Conservation (phyloP, 768 basidiomycete genomes). For the Suillus subalutaceus region DNA sequence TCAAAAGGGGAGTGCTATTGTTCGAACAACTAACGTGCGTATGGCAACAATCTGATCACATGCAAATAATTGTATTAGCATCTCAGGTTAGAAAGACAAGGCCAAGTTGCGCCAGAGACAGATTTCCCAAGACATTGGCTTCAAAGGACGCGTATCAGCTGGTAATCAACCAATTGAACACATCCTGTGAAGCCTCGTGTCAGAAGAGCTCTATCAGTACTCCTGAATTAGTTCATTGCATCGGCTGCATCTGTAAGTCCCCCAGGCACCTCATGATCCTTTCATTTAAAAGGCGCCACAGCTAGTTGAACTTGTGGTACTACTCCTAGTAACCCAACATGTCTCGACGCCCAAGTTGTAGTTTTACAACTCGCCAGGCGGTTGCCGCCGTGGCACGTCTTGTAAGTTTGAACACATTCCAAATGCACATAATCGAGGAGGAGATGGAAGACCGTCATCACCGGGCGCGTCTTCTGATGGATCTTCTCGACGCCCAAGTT, state of each 20-base stretch:
- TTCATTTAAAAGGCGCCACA: constrained; percentile 5
- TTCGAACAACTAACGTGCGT: background rate
- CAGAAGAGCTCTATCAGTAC: background rate
- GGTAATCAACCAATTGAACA: background rate
- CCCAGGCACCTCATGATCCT: constrained; percentile 9
- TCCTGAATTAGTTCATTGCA: background rate
- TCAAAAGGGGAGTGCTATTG: background rate
- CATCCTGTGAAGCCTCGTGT: constrained; percentile 11
- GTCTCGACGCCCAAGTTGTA: constrained; percentile 35
- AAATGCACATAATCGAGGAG: constrained; percentile 14
- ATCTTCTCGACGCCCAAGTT: constrained; percentile 1
- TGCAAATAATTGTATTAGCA: background rate
- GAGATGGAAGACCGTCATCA: constrained; percentile 19
- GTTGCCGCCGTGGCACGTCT: constrained; percentile 50
- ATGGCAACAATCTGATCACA: background rate
- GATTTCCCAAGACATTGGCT: background rate
- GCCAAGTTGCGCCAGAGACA: background rate
- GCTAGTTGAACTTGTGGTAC: too few species aligned
- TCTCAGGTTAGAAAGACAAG: background rate
- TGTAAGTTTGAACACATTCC: constrained; percentile 20
- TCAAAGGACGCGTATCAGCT: constrained; percentile 7
- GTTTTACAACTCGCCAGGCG: constrained; percentile 43
- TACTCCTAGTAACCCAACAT: background rate
- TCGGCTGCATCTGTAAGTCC: background rate
- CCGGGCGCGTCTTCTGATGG: constrained; percentile 13